Base-by-base conservation (phyloP, 176 grass and related monocot genomes). In the Paspalum vaginatum region DNA sequence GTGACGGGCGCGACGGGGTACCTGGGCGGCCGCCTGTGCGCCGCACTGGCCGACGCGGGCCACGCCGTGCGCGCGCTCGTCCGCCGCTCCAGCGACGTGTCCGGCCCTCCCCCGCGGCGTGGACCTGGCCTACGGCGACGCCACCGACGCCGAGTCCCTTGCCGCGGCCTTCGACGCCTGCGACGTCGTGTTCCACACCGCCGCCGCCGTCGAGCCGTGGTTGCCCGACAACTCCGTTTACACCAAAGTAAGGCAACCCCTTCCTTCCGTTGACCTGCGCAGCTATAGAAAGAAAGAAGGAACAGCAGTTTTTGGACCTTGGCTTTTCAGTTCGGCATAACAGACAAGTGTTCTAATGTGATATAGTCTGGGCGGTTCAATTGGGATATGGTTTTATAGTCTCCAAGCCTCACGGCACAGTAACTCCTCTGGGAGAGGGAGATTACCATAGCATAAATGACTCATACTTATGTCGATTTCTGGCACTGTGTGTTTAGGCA, bases 1-100 rank as follows among this genome's bases (percentile, higher is more conserved):
- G 85, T 98, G 56, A 98, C 92, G 66, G 95, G 95, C 45, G 90
- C 90, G 49, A 83, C 95, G 66, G 95, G 92, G 6, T 98, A 78
- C 84, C 88, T 98, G 15, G 95, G 90, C 14, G 84, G 88, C 53
- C 78, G 78, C 32, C 88, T 98, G 51, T 93, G 92, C 81, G 60
- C 57, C 26, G 90, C 81, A 41, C 90, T 95, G 58, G 78, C 81
- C n/a, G 74, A 13, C 63, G 88, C 87, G 51, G 92, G 92, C 9
- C 68, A 93, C 88, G 54, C 46, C 81, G 92, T 98, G 72, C 85
- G 90, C 20, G 90, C 90, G 15, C 90, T 98, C 80, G 84, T 79
- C 68, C 90, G 90, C 24, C 90, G 65, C 77, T 85, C 79, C 75
- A 87, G 91, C 87, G 89, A 97, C 65, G 79, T 79, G 51, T 87